Base-by-base conservation (phyloP, 2,329 filamentous ascomycete genomes). In the Rhytidhysteron rufulum region DNA sequence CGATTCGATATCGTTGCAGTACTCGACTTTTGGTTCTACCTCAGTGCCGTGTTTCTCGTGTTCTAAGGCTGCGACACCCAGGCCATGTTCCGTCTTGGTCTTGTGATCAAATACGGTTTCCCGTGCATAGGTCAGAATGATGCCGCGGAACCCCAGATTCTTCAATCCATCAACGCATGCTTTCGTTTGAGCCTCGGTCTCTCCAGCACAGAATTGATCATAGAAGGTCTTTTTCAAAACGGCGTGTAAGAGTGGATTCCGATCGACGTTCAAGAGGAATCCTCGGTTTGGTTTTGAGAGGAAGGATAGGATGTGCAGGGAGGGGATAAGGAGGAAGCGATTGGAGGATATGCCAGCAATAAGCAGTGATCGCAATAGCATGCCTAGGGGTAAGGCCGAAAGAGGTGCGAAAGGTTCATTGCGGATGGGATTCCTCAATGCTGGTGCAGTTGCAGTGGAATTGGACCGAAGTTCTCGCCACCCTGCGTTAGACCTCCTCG, bases 181-280 rank as follows among this genome's bases (percentile, higher is more conserved):
- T 36, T 71, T 71, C 4, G 94, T 85, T 63, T 95, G 86, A 3
- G 61, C 50, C 1, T 77, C 72, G 32, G 79, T 85, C 62, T 88
- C 85, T 30, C 90, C 90, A 0, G 88, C 88, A 63, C 90, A 95
- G 62, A 95, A 95, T 56, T 95, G 90, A 30, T 82, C 81, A 65
- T 95, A 95, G 52, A 95, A 86, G 0, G 87, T 93, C 58, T 83
- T 78, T 59, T 88, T 88, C 39, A 95, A 70, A 31, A 88, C 59
- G 39, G 72, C 78, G 31, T 82, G 80, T n/a, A 95, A 73, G 1
- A 91, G 32, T 0, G 80, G 79, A 57, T 95, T 95, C 36, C 70
- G 73, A 55, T 94, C 87, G 4, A 88, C 81, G 58, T 85, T 57
- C 40, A 62, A 72, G 4, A 74, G 38, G 25, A 58, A 60, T 5